These are phyloP conservation scores for Gynostemma pentaphyllum DNA, from an alignment of 306 rosid species.

Conservation along the genomic window DNA sequence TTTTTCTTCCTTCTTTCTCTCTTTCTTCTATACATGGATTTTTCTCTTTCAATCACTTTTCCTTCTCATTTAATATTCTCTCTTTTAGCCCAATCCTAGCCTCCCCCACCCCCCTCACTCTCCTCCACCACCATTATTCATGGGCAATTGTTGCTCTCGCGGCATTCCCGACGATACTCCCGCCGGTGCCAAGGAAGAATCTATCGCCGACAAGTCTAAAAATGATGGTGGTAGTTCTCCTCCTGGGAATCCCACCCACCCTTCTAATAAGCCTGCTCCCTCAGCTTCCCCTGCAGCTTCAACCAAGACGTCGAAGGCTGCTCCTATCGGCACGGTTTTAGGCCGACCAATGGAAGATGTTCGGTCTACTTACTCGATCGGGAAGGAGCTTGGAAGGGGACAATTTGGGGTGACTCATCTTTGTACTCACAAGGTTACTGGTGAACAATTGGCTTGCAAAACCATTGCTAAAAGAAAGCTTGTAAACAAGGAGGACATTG, in stretches of 20 bases:
- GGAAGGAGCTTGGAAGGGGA: slow-evolving; percentile 89
- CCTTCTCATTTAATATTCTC: slow-evolving; percentile 25
- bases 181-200: slow-evolving; percentile 22
- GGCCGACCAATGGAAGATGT: slow-evolving; percentile 93
- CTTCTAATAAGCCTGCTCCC: slow-evolving; percentile 18
- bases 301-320: slow-evolving; percentile 19
- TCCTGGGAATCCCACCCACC: not conserved
- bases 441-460: slow-evolving; percentile 79
- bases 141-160: slow-evolving; percentile 96
- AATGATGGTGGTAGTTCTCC: not conserved
- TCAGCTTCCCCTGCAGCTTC: slow-evolving; percentile 21
- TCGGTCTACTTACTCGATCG: slow-evolving; percentile 35
- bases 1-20: slow-evolving; percentile 7
- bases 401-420: slow-evolving; percentile 85
- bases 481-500: slow-evolving; percentile 64
- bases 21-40: slow-evolving; percentile 11
- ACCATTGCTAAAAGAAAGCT: slow-evolving; percentile 91
- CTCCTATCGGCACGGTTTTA: slow-evolving; percentile 46
- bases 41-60: slow-evolving; percentile 12
- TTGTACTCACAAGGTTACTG: slow-evolving; percentile 60
- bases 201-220: not conserved
- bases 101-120: slow-evolving; percentile 6
- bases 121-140: slow-evolving; percentile 28
- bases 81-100: slow-evolving; percentile 14
- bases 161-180: slow-evolving; percentile 35